phyloP scores from a whole-genome alignment of 192 early-diverging fungal species.

The Coemansia sp. region DNA sequence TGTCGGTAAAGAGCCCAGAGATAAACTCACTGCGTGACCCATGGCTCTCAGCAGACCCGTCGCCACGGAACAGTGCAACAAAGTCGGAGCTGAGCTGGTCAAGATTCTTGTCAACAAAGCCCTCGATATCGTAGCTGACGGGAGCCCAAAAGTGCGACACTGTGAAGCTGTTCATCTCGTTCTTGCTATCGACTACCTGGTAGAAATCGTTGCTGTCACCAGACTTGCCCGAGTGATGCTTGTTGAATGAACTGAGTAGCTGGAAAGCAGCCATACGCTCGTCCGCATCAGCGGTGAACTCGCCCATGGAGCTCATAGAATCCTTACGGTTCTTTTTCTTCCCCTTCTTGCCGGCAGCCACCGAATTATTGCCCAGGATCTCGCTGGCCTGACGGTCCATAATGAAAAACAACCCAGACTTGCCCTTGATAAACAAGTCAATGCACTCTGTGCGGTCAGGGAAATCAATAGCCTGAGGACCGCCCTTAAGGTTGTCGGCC shows the following conservation, averaged over 20 bases:
- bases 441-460: slow-evolving; percentile 63
- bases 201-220: slow-evolving; percentile 33
- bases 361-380: slow-evolving; percentile 21
- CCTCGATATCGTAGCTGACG: slow-evolving; percentile 77
- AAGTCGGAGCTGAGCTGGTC: slow-evolving; percentile 79
- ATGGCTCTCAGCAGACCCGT: slow-evolving; percentile 60
- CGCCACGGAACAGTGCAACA: slow-evolving; percentile 76
- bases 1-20: slow-evolving; percentile 66
- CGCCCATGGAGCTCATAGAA: slow-evolving; percentile 25
- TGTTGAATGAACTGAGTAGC: slow-evolving; percentile 39
- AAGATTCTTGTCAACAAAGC: slow-evolving; percentile 79
- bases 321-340: slow-evolving; percentile 26
- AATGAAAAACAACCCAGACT: slow-evolving; percentile 72
- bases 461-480: slow-evolving; percentile 67
- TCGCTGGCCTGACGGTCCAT: slow-evolving; percentile 59
- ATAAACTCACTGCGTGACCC: slow-evolving; percentile 76
- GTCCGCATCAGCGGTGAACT: slow-evolving; percentile 27
- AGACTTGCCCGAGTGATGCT: slow-evolving; percentile 29
- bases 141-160: slow-evolving; percentile 75
- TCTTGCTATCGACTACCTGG: slow-evolving; percentile 45
- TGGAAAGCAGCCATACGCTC: slow-evolving; percentile 41
- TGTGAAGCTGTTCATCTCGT: slow-evolving; percentile 61
- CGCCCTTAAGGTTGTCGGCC: slow-evolving; percentile 66
- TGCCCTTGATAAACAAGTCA: slow-evolving; percentile 63
- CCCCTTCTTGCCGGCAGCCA: neutral